A percentile compares a stretch with the other conserved stretches of the same genome.
Evolutionary conservation across 345 rosid genomes (phyloP).

Genomic region (Eucalyptus pauciflora): DNA sequence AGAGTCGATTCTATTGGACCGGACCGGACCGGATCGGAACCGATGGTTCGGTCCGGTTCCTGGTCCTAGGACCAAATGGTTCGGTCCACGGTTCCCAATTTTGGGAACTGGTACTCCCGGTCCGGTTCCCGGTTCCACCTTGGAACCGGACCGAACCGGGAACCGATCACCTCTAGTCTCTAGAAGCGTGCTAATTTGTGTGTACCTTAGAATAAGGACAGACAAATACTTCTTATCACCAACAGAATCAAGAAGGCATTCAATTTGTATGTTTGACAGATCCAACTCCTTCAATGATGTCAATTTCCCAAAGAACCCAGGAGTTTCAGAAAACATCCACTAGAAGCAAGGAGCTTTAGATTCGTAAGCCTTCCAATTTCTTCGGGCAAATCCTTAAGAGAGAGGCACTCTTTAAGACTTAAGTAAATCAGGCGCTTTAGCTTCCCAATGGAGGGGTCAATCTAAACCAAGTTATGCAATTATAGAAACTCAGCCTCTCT

Average conservation of each 20-base stretch:
- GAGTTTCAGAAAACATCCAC: neutral
- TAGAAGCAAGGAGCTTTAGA: neutral
- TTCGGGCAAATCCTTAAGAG: neutral
- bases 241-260: neutral
- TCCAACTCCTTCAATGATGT: neutral
- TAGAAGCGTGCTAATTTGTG: neutral
- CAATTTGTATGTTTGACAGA: neutral
- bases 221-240: neutral
- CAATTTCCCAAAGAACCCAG: neutral
- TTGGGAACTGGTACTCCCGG: too few relatives aligned
- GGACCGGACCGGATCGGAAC: too few relatives aligned
- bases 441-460: neutral
- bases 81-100: too few relatives aligned
- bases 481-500: neutral
- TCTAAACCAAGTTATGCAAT: neutral
- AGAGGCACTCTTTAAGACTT: neutral
- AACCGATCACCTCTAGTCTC: too few relatives aligned
- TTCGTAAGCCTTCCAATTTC: neutral
- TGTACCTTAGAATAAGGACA: neutral
- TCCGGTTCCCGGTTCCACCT: too few relatives aligned
- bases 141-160: too few relatives aligned
- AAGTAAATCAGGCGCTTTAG: neutral
- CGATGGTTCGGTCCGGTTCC: too few relatives aligned
- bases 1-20: too few relatives aligned
- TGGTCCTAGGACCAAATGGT: too few relatives aligned